phyloP scores from a whole-genome alignment of 2,329 filamentous ascomycete genomes.

The Phyllosticta citriasiana region DNA sequence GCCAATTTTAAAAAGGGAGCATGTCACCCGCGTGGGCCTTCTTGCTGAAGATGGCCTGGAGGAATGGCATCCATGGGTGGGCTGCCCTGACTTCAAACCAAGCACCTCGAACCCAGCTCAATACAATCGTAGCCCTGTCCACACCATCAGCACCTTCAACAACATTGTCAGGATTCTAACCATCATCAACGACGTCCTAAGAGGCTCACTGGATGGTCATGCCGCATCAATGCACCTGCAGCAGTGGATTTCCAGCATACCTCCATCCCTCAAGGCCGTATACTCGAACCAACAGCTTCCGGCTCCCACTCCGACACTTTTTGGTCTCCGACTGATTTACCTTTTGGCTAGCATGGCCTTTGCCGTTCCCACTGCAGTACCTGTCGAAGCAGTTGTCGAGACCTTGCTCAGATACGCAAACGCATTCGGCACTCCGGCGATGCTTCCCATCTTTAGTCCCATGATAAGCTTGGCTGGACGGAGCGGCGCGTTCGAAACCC shows the following conservation, averaged over 20 bases:
- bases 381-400: slow-evolving; percentile 15
- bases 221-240: slow-evolving; percentile 5
- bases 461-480: slow-evolving; percentile 6
- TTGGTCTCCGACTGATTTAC: slow-evolving; percentile 19
- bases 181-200: slow-evolving; percentile 15
- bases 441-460: slow-evolving; percentile 19
- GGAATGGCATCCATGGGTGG: slow-evolving; percentile 65
- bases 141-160: slow-evolving; percentile 45
- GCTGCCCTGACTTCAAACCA: slow-evolving; percentile 32
- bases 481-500: slow-evolving; percentile 6
- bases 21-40: slow-evolving; percentile 37
- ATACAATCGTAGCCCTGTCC: slow-evolving; percentile 21
- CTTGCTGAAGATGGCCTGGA: slow-evolving; percentile 58
- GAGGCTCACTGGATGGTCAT: neutral
- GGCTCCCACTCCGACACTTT: slow-evolving; percentile 5
- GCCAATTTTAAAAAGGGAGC: slow-evolving; percentile 40
- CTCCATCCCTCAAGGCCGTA: slow-evolving; percentile 5
- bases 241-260: slow-evolving; percentile 7
- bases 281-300: slow-evolving; percentile 1
- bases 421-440: slow-evolving; percentile 16
- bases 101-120: slow-evolving; percentile 4
- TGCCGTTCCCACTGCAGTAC: slow-evolving; percentile 14
- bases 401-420: slow-evolving; percentile 19
- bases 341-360: slow-evolving; percentile 17
- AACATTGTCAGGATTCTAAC: slow-evolving; percentile 30